A percentile compares a stretch with the other conserved stretches of the same genome.
Conservation (phyloP, 2,329 filamentous ascomycete species). For the Atkinsonella hypoxylon region DNA sequence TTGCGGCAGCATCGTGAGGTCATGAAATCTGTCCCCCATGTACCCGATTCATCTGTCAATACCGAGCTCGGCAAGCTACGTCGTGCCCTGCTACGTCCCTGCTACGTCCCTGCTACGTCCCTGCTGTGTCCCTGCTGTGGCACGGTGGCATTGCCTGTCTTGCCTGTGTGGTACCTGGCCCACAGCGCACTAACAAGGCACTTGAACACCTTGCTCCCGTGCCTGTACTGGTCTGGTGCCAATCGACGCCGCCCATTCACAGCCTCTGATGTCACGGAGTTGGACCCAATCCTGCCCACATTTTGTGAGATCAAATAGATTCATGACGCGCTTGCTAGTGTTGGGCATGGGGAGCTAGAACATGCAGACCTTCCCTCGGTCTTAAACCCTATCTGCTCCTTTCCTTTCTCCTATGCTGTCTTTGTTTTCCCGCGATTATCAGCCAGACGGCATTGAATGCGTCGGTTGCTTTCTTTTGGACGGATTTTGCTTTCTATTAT, state of each 20-base stretch:
- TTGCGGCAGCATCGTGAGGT: too few relatives aligned
- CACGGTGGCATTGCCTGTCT: not conserved
- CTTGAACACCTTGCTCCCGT: not conserved
- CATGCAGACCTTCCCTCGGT: not conserved
- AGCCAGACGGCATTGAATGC: not conserved
- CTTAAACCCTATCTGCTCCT: not conserved
- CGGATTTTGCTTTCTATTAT: not conserved
- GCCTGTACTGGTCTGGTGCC: not conserved
- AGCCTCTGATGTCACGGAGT: slow-evolving; percentile 25
- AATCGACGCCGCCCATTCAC: slow-evolving; percentile 7
- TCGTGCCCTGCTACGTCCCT: too few relatives aligned
- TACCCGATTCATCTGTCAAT: too few relatives aligned
- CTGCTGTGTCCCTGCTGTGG: not conserved
- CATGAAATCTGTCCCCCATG: too few relatives aligned
- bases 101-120: not conserved
- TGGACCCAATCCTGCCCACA: not conserved
- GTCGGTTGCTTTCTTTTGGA: not conserved
- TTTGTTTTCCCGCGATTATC: not conserved
- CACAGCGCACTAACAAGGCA: not conserved
- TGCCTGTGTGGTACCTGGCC: not conserved
- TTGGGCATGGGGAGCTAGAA: not conserved
- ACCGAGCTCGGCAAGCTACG: too few relatives aligned
- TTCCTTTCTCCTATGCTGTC: not conserved
- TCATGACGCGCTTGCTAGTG: not conserved
- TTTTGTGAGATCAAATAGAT: not conserved